phyloP scores from a whole-genome alignment of 768 basidiomycete species.

The Mrakia frigida region DNA sequence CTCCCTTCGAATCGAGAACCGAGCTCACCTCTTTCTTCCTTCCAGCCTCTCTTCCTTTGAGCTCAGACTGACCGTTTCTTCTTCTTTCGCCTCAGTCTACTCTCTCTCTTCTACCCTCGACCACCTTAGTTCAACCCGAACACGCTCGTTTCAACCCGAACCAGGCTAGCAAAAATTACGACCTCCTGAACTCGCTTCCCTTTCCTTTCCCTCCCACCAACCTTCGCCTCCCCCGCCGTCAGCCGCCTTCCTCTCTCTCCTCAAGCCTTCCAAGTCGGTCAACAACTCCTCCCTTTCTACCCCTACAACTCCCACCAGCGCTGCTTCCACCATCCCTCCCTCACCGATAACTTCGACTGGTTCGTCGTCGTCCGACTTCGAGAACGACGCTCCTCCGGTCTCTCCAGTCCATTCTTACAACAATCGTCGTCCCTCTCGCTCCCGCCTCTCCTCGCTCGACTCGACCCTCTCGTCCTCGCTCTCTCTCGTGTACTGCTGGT shows the following conservation, averaged over 20 bases:
- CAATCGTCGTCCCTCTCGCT: not conserved
- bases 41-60: conserved; percentile 1
- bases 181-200: not conserved
- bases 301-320: not conserved
- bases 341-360: not conserved
- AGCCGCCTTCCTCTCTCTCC: conserved; percentile 6
- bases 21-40: not conserved
- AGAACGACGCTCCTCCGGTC: conserved; percentile 20
- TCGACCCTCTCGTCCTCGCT: no score
- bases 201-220: not conserved
- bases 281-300: not conserved
- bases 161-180: not conserved
- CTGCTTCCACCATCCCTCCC: not conserved
- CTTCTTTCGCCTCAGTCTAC: not conserved
- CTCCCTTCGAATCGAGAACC: no score
- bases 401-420: not conserved
- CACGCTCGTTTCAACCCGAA: not conserved
- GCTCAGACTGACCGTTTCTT: not conserved
- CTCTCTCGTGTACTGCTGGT: no score
- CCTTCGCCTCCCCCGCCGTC: not conserved
- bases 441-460: no score
- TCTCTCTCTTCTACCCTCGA: not conserved
- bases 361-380: not conserved
- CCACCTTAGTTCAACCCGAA: not conserved
- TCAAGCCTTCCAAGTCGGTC: not conserved